Conservation (phyloP, 2,329 filamentous ascomycete genomes). For the Botrytis fragariae region DNA sequence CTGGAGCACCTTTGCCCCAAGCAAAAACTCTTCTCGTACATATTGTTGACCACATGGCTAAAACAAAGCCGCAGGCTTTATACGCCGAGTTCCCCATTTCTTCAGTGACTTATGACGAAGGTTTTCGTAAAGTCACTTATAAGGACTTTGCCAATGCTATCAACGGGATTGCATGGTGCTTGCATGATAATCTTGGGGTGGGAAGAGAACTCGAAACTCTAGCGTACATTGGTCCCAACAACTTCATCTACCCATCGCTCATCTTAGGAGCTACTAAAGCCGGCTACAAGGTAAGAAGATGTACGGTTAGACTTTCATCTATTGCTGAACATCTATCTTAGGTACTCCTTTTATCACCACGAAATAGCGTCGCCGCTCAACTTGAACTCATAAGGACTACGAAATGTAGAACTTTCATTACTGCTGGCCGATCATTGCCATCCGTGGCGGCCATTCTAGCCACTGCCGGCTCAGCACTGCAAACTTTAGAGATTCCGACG, state of each 20-base stretch:
- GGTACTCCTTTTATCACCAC: constrained; percentile 7
- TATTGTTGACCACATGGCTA: background rate
- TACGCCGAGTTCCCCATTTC: background rate
- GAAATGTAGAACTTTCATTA: constrained; percentile 6
- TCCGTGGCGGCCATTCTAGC: background rate
- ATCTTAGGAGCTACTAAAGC: constrained; percentile 7
- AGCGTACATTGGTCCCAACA: background rate
- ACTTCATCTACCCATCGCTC: background rate
- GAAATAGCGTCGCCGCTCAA: constrained; percentile 13
- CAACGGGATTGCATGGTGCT: background rate
- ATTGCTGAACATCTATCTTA: background rate
- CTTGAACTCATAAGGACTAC: background rate
- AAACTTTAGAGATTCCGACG: background rate
- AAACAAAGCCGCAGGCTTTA: background rate
- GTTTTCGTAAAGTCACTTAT: background rate
- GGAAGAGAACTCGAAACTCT: background rate
- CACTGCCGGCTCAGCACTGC: background rate
- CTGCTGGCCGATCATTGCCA: background rate
- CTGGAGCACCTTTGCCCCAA: background rate
- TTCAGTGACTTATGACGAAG: background rate
- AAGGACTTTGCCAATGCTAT: background rate
- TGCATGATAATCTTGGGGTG: background rate
- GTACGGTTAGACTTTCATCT: background rate
- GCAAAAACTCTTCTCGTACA: background rate
- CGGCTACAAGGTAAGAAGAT: background rate